phyloP scores from a whole-genome alignment of 2,329 filamentous ascomycete species.

The Pestalotiopsis sp. region DNA sequence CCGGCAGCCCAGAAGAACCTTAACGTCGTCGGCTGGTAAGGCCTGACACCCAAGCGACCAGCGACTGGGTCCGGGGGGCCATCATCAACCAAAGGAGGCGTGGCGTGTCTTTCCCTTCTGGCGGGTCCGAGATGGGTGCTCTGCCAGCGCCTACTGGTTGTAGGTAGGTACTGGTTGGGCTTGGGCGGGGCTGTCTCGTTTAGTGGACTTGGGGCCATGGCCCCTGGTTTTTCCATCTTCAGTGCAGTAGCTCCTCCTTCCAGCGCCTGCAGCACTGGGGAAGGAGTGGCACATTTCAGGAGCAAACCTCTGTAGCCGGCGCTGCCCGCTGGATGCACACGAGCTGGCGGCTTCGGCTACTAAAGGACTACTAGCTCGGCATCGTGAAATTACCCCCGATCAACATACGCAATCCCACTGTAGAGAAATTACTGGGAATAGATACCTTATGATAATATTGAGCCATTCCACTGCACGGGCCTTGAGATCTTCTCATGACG shows the following conservation, averaged over 20 bases:
- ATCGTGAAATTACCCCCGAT: conserved; percentile 7
- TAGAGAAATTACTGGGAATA: neutral
- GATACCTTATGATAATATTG: neutral
- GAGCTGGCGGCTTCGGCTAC: neutral
- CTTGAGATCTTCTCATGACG: neutral
- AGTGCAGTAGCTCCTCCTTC: neutral
- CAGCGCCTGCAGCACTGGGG: neutral
- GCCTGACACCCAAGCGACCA: neutral
- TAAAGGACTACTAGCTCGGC: neutral
- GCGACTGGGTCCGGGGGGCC: neutral
- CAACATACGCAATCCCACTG: conserved; percentile 12
- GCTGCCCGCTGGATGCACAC: neutral
- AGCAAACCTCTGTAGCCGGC: neutral
- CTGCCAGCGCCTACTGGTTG: conserved; percentile 2
- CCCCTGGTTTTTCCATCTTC: neutral
- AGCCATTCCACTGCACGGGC: neutral
- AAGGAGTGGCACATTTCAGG: neutral
- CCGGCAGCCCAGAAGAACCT: conserved; percentile 10
- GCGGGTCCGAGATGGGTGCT: neutral
- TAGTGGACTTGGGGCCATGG: neutral
- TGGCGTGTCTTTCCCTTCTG: conserved; percentile 4
- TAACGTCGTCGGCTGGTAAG: conserved; percentile 13
- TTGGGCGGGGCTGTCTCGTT: neutral
- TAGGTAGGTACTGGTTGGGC: neutral
- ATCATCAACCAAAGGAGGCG: neutral